These are phyloP conservation scores for Beauveria australis DNA, from an alignment of 2,329 filamentous ascomycete species.

Conservation along the genomic window DNA sequence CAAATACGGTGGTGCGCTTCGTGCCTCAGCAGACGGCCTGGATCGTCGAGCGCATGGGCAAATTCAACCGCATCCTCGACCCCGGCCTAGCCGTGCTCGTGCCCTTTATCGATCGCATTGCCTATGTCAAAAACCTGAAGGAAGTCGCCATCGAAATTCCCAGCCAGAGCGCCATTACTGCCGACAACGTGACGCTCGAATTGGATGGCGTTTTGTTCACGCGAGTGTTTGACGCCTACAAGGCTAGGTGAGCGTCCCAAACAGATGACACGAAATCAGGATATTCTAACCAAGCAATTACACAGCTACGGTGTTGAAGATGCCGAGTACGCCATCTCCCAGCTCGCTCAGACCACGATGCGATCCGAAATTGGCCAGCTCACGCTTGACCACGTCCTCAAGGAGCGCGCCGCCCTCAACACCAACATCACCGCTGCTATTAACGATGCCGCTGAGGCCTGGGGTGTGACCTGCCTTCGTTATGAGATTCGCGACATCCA, in stretches of 20 bases:
- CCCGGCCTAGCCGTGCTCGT: conserved; percentile 84
- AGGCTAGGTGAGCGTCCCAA: conserved; percentile 62
- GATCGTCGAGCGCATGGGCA: conserved; percentile 99
- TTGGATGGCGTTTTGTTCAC: conserved; percentile 95
- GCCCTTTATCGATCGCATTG: conserved; percentile 88
- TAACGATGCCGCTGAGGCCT: conserved; percentile 94
- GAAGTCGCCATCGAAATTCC: conserved; percentile 95
- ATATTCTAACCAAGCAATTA: background rate
- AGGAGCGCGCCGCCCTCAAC: conserved; percentile 93
- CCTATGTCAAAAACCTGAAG: conserved; percentile 96
- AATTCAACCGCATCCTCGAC: conserved; percentile 87
- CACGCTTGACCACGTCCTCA: conserved; percentile 92
- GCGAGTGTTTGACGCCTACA: conserved; percentile 94
- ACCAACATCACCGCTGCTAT: conserved; percentile 98
- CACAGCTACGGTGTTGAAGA: conserved; percentile 92
- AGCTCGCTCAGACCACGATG: conserved; percentile 98
- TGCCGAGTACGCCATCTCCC: conserved; percentile 95
- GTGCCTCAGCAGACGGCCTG: conserved; percentile 99
- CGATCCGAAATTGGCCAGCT: conserved; percentile 96
- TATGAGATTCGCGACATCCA: conserved; percentile 99
- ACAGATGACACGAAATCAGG: background rate
- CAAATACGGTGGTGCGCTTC: conserved; percentile 92
- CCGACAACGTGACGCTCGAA: conserved; percentile 95
- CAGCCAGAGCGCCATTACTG: conserved; percentile 94
- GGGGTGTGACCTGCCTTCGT: conserved; percentile 90